Evolutionary conservation across 1,284 basidiomycete species (phyloP), one percentile per base, ranked within the genome.

Genomic region (Leccinum subrobustum): DNA sequence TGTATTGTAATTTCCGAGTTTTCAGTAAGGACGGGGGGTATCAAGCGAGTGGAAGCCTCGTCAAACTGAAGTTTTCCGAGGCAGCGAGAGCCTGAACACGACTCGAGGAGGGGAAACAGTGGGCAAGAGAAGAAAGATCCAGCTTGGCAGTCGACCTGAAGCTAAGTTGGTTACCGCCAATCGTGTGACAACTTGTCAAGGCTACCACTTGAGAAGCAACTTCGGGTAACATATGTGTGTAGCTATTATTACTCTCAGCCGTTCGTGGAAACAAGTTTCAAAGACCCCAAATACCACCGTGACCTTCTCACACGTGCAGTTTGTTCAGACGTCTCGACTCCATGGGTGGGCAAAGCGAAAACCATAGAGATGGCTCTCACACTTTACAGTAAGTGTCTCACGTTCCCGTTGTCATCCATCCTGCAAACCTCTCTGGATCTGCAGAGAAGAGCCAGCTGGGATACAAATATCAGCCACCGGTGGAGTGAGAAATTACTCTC

Each of bases 1-100:
- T 79, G 75, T 89, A 84, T 52, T 87, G 85, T 47, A 87, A 76
- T 78, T 80, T 65, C 85, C 84, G 70, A 83, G 83, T 81, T 65
- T 83, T 85, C 69, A 85, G 83, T 64, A 85, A 77, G 62, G 84
- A 80, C 37, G 82, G 70, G 55, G 67, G 66, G 56, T 68, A 64
- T 64, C 55, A 75, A 72, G 61, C n/a, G 72, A 73, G 62, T 61
- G 72, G 72, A 73, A 73, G 70, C 68, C 72, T 62, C 69, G 68
- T 64, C 53, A 56, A 64, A 63, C 60, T 25, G 31, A 57, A 27
- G 61, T 57, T 61, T 48, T 62, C 33, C 59, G 63, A 71, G 73
- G 53, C 73, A 71, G 69, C 68, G 62, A 67, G 59, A 65, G 68
- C 62, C 55, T n/a, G 29, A 51, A 31, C 23, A 52, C 33, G 63